These are phyloP conservation scores for Lasiosphaeria ovina DNA, from an alignment of 495 filamentous ascomycete species.

Conservation along the genomic window DNA sequence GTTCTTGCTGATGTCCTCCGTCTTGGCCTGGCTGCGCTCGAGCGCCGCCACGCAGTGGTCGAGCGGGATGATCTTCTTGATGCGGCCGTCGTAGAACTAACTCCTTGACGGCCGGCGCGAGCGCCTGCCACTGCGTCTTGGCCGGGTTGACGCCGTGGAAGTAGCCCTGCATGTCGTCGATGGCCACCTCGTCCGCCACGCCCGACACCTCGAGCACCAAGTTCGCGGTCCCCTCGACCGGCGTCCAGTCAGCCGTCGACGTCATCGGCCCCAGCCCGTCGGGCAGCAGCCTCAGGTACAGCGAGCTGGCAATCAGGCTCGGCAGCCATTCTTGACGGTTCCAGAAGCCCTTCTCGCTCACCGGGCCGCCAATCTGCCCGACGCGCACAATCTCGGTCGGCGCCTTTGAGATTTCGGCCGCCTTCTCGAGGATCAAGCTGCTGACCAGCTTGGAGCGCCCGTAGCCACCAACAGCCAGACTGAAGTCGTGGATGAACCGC, in stretches of 20 bases:
- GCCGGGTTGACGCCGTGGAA: slow-evolving; percentile 51
- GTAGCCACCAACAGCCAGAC: slow-evolving; percentile 48
- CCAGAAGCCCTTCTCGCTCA: slow-evolving; percentile 46
- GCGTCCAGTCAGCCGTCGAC: slow-evolving; percentile 53
- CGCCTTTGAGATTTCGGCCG: slow-evolving; percentile 36
- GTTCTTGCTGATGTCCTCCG: slow-evolving; percentile 36
- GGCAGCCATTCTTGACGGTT: slow-evolving; percentile 60
- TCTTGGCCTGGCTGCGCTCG: slow-evolving; percentile 31
- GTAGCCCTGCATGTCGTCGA: slow-evolving; percentile 37
- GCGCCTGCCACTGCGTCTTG: slow-evolving; percentile 32
- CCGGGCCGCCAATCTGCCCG: slow-evolving; percentile 58
- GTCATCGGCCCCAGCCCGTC: slow-evolving; percentile 37
- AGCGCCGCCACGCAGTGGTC: slow-evolving; percentile 43
- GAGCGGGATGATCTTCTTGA: slow-evolving; percentile 36
- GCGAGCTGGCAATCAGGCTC: slow-evolving; percentile 42
- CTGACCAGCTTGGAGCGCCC: slow-evolving; percentile 55
- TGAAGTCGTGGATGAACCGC: slow-evolving; percentile 39
- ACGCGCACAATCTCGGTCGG: slow-evolving; percentile 50
- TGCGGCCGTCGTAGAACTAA: slow-evolving; percentile 38
- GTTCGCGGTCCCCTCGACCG: slow-evolving; percentile 44
- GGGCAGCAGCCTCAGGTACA: slow-evolving; percentile 43
- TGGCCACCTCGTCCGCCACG: slow-evolving; percentile 22
- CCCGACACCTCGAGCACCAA: slow-evolving; percentile 39
- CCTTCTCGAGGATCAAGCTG: slow-evolving; percentile 50
- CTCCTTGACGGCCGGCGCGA: slow-evolving; percentile 35